A percentile compares a stretch with the other conserved stretches of the same genome.
Conservation (phyloP, 805 yeast species). For the Candida ascalaphidarum region DNA sequence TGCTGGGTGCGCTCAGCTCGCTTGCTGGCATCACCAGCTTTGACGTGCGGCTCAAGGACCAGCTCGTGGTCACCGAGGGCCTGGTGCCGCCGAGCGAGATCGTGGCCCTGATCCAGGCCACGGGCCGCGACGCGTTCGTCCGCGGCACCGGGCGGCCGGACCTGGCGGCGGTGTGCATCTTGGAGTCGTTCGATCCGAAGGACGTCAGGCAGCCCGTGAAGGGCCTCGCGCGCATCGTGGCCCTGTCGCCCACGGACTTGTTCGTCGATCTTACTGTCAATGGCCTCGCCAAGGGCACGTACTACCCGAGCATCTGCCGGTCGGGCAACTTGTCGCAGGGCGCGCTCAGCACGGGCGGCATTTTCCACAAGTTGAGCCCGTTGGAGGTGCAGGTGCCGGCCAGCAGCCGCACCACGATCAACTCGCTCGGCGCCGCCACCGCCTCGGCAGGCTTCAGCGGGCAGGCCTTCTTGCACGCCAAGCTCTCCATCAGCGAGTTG, state of each 20-base stretch:
- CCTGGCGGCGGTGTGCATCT: constrained; percentile 84
- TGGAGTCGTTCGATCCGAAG: constrained; percentile 58
- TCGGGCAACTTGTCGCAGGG: constrained; percentile 75
- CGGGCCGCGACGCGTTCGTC: constrained; percentile 85
- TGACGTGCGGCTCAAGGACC: constrained; percentile 48
- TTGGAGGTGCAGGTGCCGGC: constrained; percentile 21
- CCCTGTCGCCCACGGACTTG: constrained; percentile 44
- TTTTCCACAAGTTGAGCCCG: constrained; percentile 36
- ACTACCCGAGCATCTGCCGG: constrained; percentile 59
- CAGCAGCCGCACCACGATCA: constrained; percentile 16
- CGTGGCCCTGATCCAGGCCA: constrained; percentile 55
- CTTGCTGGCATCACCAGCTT: constrained; percentile 43
- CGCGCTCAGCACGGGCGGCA: constrained; percentile 54
- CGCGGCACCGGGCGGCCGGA: constrained; percentile 86
- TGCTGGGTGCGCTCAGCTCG: constrained; percentile 42
- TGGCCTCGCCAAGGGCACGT: constrained; percentile 59
- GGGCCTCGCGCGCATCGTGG: constrained; percentile 81
- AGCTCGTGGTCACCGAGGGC: constrained; percentile 64
- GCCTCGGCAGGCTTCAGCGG: constrained; percentile 17
- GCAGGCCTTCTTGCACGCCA: constrained; percentile 31
- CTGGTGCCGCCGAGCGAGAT: constrained; percentile 68
- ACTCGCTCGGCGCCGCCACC: constrained; percentile 25
- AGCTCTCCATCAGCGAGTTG: constrained; percentile 45
- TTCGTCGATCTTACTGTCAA: constrained; percentile 73
- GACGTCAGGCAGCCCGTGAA: constrained; percentile 53